These are phyloP conservation scores for Globisporangium echinulatum DNA, from an alignment of 352 stramenopile genomes.

Conservation along the genomic window DNA sequence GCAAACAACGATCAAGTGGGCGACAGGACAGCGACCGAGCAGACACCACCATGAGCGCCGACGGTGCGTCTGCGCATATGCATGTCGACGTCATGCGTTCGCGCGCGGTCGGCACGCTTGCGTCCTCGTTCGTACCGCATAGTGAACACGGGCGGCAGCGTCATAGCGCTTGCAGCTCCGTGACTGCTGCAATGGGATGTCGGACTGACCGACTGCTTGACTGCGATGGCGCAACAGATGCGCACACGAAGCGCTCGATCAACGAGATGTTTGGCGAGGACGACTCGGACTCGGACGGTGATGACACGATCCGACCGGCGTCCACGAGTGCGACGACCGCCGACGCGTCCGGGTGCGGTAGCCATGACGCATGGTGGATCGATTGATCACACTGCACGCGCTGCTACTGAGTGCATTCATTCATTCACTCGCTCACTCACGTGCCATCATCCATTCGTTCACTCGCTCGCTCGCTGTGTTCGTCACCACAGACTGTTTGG, in stretches of 20 bases:
- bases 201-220: neutral
- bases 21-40: constrained; percentile 5
- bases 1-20: constrained; percentile 2
- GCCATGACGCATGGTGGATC: neutral
- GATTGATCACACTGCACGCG: neutral
- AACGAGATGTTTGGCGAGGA: constrained; percentile 87
- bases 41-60: constrained; percentile 35
- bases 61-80: constrained; percentile 30
- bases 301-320: constrained; percentile 43
- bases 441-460: neutral
- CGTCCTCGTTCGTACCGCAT: neutral
- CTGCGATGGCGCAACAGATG: constrained; percentile 41
- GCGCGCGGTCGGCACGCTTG: neutral
- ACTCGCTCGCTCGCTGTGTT: neutral
- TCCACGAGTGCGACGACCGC: constrained; percentile 38
- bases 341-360: constrained; percentile 60
- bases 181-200: too few relatives aligned
- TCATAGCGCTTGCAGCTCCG: too few relatives aligned
- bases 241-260: constrained; percentile 81
- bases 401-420: neutral
- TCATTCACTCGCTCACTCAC: neutral
- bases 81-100: neutral
- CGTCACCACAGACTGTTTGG: constrained; percentile 53
- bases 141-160: too few relatives aligned
- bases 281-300: constrained; percentile 66